A percentile compares a stretch with the other conserved stretches of the same genome.
Conservation (phyloP, 495 filamentous ascomycete genomes). For the Trichoderma reesei region DNA sequence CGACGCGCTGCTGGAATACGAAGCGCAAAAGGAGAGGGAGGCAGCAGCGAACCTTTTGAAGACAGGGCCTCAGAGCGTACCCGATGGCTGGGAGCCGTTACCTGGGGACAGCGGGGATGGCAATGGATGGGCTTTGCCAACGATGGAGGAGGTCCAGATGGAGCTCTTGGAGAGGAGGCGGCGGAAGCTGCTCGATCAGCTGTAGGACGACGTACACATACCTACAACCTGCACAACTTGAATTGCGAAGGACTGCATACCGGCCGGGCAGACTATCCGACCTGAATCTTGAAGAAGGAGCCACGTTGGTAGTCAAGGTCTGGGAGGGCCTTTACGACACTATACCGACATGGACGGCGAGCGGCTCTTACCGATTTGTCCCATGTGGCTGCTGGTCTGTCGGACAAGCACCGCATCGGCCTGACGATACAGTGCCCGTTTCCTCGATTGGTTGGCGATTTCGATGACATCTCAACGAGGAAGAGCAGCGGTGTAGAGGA, state of each 20-base stretch:
- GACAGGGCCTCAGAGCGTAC: slow-evolving; percentile 27
- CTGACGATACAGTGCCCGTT: neutral
- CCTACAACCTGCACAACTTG: too few relatives aligned
- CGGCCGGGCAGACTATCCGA: too few relatives aligned
- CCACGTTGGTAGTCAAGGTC: too few relatives aligned
- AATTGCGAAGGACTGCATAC: too few relatives aligned
- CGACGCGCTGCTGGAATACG: slow-evolving; percentile 71
- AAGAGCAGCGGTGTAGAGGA: neutral
- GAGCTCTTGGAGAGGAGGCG: slow-evolving; percentile 84
- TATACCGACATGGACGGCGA: neutral
- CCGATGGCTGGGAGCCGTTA: slow-evolving; percentile 68
- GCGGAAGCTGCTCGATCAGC: slow-evolving; percentile 61
- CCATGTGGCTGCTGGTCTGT: neutral
- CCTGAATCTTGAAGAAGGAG: too few relatives aligned
- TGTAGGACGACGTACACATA: slow-evolving; percentile 14
- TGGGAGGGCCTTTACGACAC: too few relatives aligned
- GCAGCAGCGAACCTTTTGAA: slow-evolving; percentile 52
- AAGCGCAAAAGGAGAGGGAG: slow-evolving; percentile 73
- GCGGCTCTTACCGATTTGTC: neutral
- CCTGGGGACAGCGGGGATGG: slow-evolving; percentile 84
- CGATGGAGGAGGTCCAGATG: slow-evolving; percentile 80
- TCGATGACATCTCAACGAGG: neutral
- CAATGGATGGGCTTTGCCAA: slow-evolving; percentile 73
- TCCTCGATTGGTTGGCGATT: neutral
- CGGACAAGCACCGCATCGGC: neutral